Evolutionary conservation across 1,139 yeast genomes (phyloP).

Genomic region (Suhomyces wounanorum): DNA sequence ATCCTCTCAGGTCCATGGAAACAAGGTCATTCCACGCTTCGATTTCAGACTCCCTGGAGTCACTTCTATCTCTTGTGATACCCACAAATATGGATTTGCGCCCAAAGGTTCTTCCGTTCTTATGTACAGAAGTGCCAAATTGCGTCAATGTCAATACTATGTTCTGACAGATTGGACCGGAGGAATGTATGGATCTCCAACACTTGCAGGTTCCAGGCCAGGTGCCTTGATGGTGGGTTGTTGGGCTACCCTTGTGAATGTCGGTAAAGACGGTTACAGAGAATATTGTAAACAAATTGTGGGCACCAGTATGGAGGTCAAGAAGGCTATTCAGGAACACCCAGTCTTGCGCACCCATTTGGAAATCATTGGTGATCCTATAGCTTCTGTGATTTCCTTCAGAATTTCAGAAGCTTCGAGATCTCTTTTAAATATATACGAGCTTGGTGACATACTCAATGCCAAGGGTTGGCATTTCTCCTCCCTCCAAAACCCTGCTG

Average conservation of each 20-base stretch:
- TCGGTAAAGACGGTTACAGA: constrained; percentile 80
- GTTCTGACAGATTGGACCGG: constrained; percentile 88
- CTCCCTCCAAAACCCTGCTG: constrained; percentile 85
- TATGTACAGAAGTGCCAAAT: constrained; percentile 71
- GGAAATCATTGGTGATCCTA: constrained; percentile 80
- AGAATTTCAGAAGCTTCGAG: constrained; percentile 39
- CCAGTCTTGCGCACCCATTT: constrained; percentile 42
- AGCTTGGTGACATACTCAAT: constrained; percentile 67
- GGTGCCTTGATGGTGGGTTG: constrained; percentile 97
- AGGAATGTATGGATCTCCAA: constrained; percentile 95
- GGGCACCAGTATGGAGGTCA: constrained; percentile 60
- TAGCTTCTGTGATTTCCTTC: constrained; percentile 80
- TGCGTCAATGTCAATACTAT: constrained; percentile 83
- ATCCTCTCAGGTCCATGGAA: constrained; percentile 57
- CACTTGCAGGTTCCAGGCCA: constrained; percentile 94
- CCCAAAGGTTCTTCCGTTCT: constrained; percentile 95
- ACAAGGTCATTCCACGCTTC: constrained; percentile 55
- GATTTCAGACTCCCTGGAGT: constrained; percentile 92
- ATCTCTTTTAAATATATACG: constrained; percentile 61
- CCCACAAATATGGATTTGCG: constrained; percentile 97
- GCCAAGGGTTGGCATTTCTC: constrained; percentile 87
- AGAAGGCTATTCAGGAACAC: constrained; percentile 42
- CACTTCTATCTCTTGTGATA: constrained; percentile 96
- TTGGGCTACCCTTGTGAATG: constrained; percentile 85
- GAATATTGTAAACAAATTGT: constrained; percentile 69